Base-by-base conservation (phyloP, 108 stramenopile genomes). In the Parmales sp. region DNA sequence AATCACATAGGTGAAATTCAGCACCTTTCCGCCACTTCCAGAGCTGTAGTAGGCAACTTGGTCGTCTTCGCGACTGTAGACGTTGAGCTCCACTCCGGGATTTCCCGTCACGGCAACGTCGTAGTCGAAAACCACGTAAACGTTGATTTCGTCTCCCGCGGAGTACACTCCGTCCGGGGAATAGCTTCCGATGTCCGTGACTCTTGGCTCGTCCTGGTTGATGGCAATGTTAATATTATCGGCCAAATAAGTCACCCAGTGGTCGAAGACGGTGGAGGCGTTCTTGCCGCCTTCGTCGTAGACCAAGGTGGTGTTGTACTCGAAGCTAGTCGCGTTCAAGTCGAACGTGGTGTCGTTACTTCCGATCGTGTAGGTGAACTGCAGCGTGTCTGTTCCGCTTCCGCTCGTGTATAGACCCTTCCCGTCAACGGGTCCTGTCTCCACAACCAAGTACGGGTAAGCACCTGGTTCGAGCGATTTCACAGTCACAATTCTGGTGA, bases 121-220 rank as follows among this genome's bases (percentile, higher is more conserved):
- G 31, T 34, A 34, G 31, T 60, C 16, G 54, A 60, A 60, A 28
- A 13, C 13, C 26, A 60, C 54, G 31, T 60, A 34, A 34, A 60
- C 36, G 26, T 60, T 34, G 31, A 60, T 29, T 34, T 34, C 31
- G 16, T 60, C 54, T 3, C 54, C 54, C 29, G 54, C 31, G 3
- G 31, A 28, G 54, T 60, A 60, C 54, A 60, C 29, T 6, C 54
- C 54, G 36, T 60, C 54, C 2, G 54, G 54, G 5, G 54, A 34
- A 13, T 18, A 34, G 3, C 2, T 13, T 5, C n/a, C 18, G 3
- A 60, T 20, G n/a, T 60, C 20, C 31, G 6, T 6, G 28, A 60
- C 54, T 1, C 9, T 13, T 13, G 54, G 54, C 0, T 3, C 16
- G 26, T 5, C 16, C n/a, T 60, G 54, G 54, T 60, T 34, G 18